phyloP scores from a whole-genome alignment of 768 basidiomycete species.

The Hericium coralloides region DNA sequence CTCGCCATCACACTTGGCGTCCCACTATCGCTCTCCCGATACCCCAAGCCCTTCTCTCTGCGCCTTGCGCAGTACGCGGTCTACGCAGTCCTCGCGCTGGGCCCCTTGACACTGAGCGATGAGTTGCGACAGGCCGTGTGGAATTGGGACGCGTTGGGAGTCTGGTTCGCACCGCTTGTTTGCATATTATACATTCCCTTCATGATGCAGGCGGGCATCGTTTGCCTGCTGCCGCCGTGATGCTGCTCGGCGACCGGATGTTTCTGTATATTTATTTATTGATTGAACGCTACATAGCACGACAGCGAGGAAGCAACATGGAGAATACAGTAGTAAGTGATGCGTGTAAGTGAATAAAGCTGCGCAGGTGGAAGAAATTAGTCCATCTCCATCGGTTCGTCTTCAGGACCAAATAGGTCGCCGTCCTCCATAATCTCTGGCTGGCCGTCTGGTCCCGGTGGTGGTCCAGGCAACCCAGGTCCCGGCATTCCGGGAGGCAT shows the following conservation, averaged over 20 bases:
- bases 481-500: no score
- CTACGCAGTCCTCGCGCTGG: conserved; percentile 43
- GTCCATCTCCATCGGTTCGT: conserved; percentile 3
- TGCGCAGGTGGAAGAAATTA: background rate
- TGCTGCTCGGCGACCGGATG: background rate
- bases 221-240: conserved; percentile 26
- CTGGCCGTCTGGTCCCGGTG: background rate
- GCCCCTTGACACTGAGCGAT: conserved; percentile 45
- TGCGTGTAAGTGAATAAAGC: background rate
- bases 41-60: conserved; percentile 19
- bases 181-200: conserved; percentile 75
- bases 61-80: conserved; percentile 22
- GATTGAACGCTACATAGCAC: background rate
- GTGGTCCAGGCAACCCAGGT: background rate
- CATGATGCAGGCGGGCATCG: conserved; percentile 59
- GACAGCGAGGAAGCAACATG: background rate
- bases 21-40: conserved; percentile 45
- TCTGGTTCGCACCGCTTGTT: conserved; percentile 79
- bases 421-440: background rate
- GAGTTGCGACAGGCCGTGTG: conserved; percentile 47
- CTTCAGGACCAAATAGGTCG: conserved; percentile 1
- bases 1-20: conserved; percentile 58
- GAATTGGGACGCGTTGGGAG: conserved; percentile 73
- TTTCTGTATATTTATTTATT: background rate
- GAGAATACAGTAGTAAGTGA: background rate